Percentiles rank a stretch among this genome's conserved stretches.
Evolutionary conservation across 805 yeast genomes (phyloP).

Genomic region (Maudiozyma barnettii): DNA sequence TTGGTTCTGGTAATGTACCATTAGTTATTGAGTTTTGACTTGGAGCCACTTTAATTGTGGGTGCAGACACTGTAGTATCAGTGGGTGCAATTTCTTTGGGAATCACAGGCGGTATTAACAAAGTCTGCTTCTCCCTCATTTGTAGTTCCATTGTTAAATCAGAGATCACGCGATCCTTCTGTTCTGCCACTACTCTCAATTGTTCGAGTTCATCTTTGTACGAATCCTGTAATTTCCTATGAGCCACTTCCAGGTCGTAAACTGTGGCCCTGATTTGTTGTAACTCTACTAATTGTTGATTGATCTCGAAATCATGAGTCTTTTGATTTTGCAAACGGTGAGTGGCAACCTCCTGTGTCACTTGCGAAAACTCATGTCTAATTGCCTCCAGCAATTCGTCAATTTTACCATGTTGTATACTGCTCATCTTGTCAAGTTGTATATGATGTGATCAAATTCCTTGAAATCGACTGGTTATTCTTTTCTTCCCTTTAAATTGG

Average conservation of each 20-base stretch:
- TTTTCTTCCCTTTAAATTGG: no score
- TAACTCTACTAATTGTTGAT: constrained; percentile 87
- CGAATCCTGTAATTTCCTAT: constrained; percentile 87
- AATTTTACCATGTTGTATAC: constrained; percentile 30
- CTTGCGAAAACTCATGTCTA: constrained; percentile 80
- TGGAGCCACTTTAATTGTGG: background rate
- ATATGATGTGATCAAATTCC: no score
- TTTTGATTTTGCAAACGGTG: constrained; percentile 78
- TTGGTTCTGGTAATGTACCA: background rate
- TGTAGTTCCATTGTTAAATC: constrained; percentile 27
- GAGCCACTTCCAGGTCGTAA: constrained; percentile 86
- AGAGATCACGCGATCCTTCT: constrained; percentile 51
- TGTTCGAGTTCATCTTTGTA: constrained; percentile 87
- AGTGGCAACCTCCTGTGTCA: constrained; percentile 74
- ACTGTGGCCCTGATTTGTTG: constrained; percentile 90
- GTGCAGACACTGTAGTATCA: background rate
- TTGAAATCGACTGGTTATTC: background rate
- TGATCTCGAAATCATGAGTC: constrained; percentile 80
- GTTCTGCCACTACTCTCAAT: constrained; percentile 78
- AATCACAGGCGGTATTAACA: constrained; percentile 1
- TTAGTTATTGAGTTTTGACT: background rate
- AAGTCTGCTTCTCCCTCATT: constrained; percentile 7
- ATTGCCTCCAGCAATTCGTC: constrained; percentile 84
- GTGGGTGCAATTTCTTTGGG: background rate
- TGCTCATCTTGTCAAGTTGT: constrained; percentile 15